These are phyloP conservation scores for Lachancea sp. DNA, from an alignment of 805 yeast species.

Conservation along the genomic window DNA sequence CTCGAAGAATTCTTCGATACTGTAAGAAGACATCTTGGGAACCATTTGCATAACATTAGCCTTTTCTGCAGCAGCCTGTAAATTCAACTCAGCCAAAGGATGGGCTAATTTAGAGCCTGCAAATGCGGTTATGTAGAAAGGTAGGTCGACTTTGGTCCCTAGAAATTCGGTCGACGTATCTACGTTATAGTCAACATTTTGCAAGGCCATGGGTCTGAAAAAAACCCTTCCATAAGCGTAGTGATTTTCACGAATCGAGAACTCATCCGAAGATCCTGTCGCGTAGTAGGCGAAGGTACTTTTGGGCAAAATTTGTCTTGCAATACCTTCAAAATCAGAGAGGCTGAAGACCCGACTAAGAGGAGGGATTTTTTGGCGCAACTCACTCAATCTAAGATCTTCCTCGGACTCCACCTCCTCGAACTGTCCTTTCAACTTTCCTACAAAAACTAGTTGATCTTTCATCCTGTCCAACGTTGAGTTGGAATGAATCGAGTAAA, in stretches of 20 bases:
- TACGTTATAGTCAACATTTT: constrained; percentile 29
- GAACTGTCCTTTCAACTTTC: constrained; percentile 15
- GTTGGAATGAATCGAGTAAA: constrained; percentile 33
- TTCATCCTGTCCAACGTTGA: constrained; percentile 16
- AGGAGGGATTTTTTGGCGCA: constrained; percentile 26
- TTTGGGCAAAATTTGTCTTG: constrained; percentile 31
- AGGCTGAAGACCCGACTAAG: constrained; percentile 32
- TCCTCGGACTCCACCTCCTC: constrained; percentile 15
- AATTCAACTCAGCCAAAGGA: constrained; percentile 35
- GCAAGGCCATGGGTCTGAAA: constrained; percentile 42
- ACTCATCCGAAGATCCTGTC: constrained; percentile 47
- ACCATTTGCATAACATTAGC: constrained; percentile 45
- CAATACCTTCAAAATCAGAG: constrained; percentile 39
- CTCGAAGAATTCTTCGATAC: constrained; percentile 39
- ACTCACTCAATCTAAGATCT: constrained; percentile 14
- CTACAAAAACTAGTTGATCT: constrained; percentile 12
- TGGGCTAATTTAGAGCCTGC: constrained; percentile 42
- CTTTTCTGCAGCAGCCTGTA: constrained; percentile 16
- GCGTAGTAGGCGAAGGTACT: constrained; percentile 39
- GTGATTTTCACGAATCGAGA: constrained; percentile 40
- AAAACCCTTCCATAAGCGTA: constrained; percentile 37
- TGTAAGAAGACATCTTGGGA: constrained; percentile 37
- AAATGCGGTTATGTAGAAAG: constrained; percentile 45
- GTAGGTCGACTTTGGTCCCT: constrained; percentile 41
- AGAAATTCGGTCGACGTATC: constrained; percentile 43